phyloP scores from a whole-genome alignment of 805 yeast species.

The Saccharomyces jurei region DNA sequence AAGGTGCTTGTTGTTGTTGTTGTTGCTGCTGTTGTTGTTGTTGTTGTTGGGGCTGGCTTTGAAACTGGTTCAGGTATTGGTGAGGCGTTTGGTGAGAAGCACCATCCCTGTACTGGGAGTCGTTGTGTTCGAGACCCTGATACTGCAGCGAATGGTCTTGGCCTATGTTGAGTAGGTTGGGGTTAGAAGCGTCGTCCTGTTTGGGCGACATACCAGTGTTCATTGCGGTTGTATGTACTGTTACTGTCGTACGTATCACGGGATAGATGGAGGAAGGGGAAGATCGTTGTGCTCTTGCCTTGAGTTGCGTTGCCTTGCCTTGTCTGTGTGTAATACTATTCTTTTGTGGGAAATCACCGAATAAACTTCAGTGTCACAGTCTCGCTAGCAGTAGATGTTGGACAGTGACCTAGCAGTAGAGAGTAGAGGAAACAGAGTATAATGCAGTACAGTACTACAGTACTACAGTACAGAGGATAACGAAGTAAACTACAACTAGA shows the following conservation, averaged over 20 bases:
- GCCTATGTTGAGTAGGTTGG: conserved; percentile 7
- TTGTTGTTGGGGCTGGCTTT: conserved; percentile 10
- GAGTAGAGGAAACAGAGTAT: neutral
- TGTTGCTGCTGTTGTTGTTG: conserved; percentile 11
- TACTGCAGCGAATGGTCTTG: conserved; percentile 21
- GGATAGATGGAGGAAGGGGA: neutral
- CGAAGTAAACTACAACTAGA: neutral
- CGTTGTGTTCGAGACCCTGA: conserved; percentile 17
- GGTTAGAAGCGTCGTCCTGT: conserved; percentile 13
- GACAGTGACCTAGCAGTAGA: neutral
- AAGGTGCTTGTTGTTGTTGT: conserved; percentile 8
- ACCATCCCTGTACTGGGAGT: conserved; percentile 9
- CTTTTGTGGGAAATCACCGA: neutral
- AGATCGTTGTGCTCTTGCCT: neutral
- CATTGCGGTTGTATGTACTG: conserved; percentile 10
- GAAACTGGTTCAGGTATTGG: conserved; percentile 13
- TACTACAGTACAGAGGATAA: neutral
- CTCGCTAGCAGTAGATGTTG: neutral
- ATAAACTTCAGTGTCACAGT: neutral
- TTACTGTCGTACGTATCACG: neutral
- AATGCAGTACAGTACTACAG: neutral
- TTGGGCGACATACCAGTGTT: conserved; percentile 15
- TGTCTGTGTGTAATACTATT: neutral
- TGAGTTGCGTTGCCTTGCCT: neutral
- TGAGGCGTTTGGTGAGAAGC: conserved; percentile 4